These are phyloP conservation scores for Hanseniaspora pseudoguilliermondii DNA, from an alignment of 805 yeast species.

Conservation along the genomic window DNA sequence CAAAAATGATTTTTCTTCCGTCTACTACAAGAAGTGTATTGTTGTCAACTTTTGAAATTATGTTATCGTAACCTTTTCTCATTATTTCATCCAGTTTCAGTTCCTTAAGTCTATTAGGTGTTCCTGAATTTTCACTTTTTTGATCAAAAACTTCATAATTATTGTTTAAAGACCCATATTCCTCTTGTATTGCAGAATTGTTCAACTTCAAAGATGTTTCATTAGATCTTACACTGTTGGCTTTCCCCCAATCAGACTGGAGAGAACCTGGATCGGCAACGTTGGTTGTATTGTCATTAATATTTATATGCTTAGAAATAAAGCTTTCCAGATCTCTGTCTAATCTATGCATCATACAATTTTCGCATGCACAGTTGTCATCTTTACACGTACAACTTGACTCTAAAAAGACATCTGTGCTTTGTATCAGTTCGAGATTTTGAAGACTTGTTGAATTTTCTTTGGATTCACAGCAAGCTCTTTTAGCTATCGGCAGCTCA, in stretches of 20 bases:
- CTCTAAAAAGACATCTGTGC: slow-evolving; percentile 25
- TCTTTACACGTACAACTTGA: slow-evolving; percentile 26
- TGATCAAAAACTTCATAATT: neutral
- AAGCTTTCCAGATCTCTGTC: slow-evolving; percentile 25
- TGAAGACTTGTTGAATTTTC: slow-evolving; percentile 20
- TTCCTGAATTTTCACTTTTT: neutral
- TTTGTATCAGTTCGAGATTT: slow-evolving; percentile 24
- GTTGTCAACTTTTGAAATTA: neutral
- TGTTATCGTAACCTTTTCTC: neutral
- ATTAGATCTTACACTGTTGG: neutral
- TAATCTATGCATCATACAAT: slow-evolving; percentile 27
- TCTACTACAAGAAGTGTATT: neutral
- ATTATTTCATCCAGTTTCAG: slow-evolving; percentile 3
- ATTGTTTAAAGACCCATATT: neutral
- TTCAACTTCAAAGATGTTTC: neutral
- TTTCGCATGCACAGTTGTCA: slow-evolving; percentile 23
- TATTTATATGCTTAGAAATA: slow-evolving; percentile 15
- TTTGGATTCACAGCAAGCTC: slow-evolving; percentile 19
- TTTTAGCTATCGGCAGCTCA: slow-evolving; percentile 18
- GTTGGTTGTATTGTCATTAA: neutral
- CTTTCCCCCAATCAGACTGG: neutral
- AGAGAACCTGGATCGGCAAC: neutral
- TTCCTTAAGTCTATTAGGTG: neutral
- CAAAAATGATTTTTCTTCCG: neutral
- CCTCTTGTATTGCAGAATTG: neutral